These are phyloP conservation scores for Pseudohalonectria lignicola DNA, from an alignment of 2,329 filamentous ascomycete species.

Conservation along the genomic window DNA sequence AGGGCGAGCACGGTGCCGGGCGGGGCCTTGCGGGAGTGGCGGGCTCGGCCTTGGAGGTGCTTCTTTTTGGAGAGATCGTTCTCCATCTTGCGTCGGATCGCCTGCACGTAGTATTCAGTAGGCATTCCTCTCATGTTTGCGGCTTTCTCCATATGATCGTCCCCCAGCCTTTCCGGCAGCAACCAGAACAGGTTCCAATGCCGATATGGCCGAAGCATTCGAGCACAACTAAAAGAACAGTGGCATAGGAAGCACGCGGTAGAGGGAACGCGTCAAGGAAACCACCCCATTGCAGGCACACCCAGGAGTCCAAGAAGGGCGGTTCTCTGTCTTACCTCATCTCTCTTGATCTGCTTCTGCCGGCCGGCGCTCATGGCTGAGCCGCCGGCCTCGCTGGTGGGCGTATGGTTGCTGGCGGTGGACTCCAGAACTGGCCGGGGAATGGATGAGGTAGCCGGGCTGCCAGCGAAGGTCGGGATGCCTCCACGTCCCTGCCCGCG, in stretches of 20 bases:
- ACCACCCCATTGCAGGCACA: too few species aligned
- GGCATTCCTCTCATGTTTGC: constrained; percentile 8
- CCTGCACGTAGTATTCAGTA: constrained; percentile 43
- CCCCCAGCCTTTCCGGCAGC: too few species aligned
- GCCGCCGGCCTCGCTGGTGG: constrained; percentile 41
- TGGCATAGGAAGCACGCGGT: background rate
- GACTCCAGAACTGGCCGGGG: constrained; percentile 60
- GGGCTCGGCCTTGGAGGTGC: constrained; percentile 63
- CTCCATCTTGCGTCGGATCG: constrained; percentile 94
- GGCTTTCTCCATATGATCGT: too few species aligned
- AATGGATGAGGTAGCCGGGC: constrained; percentile 44
- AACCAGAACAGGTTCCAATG: too few species aligned
- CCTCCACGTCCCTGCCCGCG: constrained; percentile 46
- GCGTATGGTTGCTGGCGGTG: constrained; percentile 26
- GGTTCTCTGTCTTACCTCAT: constrained; percentile 98
- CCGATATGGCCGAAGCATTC: too few species aligned
- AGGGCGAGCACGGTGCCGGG: constrained; percentile 92
- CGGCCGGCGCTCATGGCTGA: constrained; percentile 85
- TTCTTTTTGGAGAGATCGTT: constrained; percentile 98
- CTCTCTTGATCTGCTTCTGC: constrained; percentile 92
- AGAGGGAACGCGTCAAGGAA: background rate
- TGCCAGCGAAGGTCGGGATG: constrained; percentile 46
- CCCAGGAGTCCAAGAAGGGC: too few species aligned
- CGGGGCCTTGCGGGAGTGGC: constrained; percentile 83
- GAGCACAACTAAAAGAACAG: background rate